Conservation (phyloP, 331 rosid genomes). For the Dryas integrifolia region DNA sequence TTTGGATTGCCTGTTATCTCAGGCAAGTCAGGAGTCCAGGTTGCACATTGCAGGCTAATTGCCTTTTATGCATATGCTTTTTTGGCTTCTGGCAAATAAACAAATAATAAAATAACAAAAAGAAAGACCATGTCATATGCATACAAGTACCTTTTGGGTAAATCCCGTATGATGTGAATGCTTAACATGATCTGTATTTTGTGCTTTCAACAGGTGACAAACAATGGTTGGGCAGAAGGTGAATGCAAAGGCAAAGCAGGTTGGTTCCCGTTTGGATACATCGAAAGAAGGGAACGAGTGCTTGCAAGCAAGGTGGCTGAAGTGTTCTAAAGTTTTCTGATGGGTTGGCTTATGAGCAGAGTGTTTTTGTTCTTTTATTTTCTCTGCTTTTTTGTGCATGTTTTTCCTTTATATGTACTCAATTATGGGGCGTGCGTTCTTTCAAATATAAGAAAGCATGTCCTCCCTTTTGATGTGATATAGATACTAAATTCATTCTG, state of each 20-base stretch:
- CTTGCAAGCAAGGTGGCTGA: conserved; percentile 96
- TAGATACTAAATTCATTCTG: conserved; percentile 28
- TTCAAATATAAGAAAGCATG: conserved; percentile 24
- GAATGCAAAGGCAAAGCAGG: conserved; percentile 97
- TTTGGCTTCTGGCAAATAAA: background rate
- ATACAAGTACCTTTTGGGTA: background rate
- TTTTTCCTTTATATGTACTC: conserved; percentile 26
- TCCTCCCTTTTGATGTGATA: conserved; percentile 33
- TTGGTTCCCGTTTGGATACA: conserved; percentile 92
- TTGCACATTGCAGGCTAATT: background rate
- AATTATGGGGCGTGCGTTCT: conserved; percentile 31
- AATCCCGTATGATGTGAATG: background rate
- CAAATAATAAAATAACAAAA: background rate
- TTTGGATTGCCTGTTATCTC: background rate
- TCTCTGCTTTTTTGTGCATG: conserved; percentile 25
- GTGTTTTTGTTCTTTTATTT: conserved; percentile 28
- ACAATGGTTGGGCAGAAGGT: conserved; percentile 99
- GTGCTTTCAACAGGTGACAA: conserved; percentile 55
- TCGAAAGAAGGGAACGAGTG: conserved; percentile 86
- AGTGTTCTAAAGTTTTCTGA: conserved; percentile 54
- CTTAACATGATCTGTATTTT: conserved; percentile 2
- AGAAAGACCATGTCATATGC: background rate
- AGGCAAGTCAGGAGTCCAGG: conserved; percentile 3
- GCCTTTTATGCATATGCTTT: background rate
- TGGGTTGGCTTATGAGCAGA: conserved; percentile 33